Evolutionary conservation across 345 rosid genomes (phyloP).

Genomic region (Arabis alpina): DNA sequence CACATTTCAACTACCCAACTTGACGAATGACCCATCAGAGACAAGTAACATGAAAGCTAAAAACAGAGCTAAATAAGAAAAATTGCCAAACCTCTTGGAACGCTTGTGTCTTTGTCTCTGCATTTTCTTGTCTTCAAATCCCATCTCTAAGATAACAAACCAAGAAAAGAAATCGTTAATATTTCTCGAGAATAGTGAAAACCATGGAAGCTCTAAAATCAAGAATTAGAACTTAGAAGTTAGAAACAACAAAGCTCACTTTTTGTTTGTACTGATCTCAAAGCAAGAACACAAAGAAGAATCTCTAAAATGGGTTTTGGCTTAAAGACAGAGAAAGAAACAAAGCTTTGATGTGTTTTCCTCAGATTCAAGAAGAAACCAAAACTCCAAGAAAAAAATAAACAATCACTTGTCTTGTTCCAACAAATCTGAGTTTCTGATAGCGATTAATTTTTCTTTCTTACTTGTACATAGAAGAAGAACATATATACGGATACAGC

Average conservation of each 20-base stretch:
- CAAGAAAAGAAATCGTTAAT: background rate
- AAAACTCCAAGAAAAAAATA: slow-evolving; percentile 33
- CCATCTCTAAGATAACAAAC: slow-evolving; percentile 46
- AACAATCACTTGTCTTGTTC: slow-evolving; percentile 41
- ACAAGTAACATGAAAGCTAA: slow-evolving; percentile 8
- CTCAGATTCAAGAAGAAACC: slow-evolving; percentile 23
- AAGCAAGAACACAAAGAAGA: slow-evolving; percentile 16
- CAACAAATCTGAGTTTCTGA: slow-evolving; percentile 41
- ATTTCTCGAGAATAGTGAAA: background rate
- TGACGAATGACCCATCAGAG: background rate
- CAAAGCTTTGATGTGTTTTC: slow-evolving; percentile 9
- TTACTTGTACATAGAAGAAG: slow-evolving; percentile 13
- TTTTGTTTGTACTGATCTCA: slow-evolving; percentile 30
- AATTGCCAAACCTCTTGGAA: slow-evolving; percentile 76
- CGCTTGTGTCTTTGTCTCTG: slow-evolving; percentile 66
- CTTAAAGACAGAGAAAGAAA: slow-evolving; percentile 32
- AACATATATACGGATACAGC: slow-evolving; percentile 42
- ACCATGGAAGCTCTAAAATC: slow-evolving; percentile 3
- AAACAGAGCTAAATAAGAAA: slow-evolving; percentile 22
- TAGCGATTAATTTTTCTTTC: slow-evolving; percentile 30
- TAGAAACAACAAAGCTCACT: slow-evolving; percentile 12
- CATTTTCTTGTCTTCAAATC: slow-evolving; percentile 58
- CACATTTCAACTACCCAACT: slow-evolving; percentile 8
- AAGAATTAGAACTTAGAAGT: background rate
- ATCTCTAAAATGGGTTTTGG: slow-evolving; percentile 20